Evolutionary conservation across 2,329 filamentous ascomycete genomes (phyloP), one percentile per base, ranked within the genome.

Genomic region (Colletotrichum shisoi): DNA sequence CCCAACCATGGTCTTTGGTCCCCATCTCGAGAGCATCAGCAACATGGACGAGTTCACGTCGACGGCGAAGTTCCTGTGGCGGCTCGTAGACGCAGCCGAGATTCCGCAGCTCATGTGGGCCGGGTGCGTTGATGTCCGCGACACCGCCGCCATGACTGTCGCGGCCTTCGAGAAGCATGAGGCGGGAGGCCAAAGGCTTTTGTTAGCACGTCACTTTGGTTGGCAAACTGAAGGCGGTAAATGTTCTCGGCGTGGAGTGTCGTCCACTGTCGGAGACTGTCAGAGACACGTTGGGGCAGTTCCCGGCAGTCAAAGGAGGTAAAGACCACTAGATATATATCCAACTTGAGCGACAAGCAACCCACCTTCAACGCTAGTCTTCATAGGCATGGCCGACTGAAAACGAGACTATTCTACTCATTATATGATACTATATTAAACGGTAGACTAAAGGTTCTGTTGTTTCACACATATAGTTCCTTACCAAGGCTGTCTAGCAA

Each of bases 81-180:
- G 75, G 37, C 69, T 80, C 15, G 69, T 77, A 8, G 78, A 78
- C 4, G 63, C 37, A 71, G 31, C 57, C 37, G 62, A 68, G 19
- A 70, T 70, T 21, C 67, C 71, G 2, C 46, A 65, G 11, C 63
- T 62, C 2, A 67, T 73, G 12, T 68, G 71, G 3, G 76, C 77
- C 17, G 70, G 70, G 15, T 72, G 72, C 17, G 76, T 79, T 15
- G 74, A 79, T 51, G 70, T 79, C 11, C 74, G 79, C 44, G 78
- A 80, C 56, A 75, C 78, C 27, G 53, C 58, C 8, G 45, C 56
- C 27, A 57, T 67, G 24, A 46, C 53, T 12, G 53, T 57, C 3
- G 37, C 59, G 3, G 45, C 46, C 11, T 12, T 60, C 12, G 21
- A 60, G 15, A 60, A 7, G 19, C 46, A 37, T 17, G 46, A 19